A percentile compares a stretch with the other conserved stretches of the same genome.
phyloP scores from a whole-genome alignment of 495 filamentous ascomycete genomes.

The Xylaria intraflava region DNA sequence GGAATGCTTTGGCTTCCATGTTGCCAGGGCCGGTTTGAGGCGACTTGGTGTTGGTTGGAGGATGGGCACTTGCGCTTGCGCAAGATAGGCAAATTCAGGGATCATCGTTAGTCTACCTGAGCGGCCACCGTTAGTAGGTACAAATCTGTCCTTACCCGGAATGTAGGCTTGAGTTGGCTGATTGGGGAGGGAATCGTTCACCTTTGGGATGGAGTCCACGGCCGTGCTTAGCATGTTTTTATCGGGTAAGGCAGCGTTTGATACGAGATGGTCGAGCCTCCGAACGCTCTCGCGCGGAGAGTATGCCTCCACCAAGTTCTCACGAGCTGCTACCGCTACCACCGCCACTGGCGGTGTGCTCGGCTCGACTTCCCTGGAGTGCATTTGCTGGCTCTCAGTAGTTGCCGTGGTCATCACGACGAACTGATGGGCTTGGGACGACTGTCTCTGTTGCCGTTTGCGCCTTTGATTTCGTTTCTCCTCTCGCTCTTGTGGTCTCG shows the following conservation, averaged over 20 bases:
- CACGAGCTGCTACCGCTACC: not conserved
- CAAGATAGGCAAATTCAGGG: not conserved
- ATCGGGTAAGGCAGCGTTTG: too few species aligned
- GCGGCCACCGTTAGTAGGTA: not conserved
- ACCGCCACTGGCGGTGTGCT: not conserved
- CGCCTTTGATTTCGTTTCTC: not conserved
- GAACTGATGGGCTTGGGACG: not conserved
- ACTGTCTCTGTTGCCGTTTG: not conserved
- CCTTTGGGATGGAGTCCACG: not conserved
- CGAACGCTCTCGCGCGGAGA: not conserved
- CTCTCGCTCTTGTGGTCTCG: not conserved
- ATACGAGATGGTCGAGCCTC: too few species aligned
- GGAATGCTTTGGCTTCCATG: not conserved
- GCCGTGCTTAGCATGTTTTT: too few species aligned
- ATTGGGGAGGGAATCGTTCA: not conserved
- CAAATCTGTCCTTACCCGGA: not conserved
- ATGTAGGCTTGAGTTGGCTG: not conserved
- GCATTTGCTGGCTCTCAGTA: not conserved
- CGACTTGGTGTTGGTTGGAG: not conserved
- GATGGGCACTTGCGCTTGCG: not conserved
- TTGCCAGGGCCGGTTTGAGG: conserved; percentile 2
- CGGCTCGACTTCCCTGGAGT: not conserved
- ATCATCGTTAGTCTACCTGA: not conserved
- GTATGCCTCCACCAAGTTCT: not conserved
- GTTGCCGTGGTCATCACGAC: not conserved